phyloP scores from a whole-genome alignment of 805 yeast genomes.

The Kuraishia cidri region DNA sequence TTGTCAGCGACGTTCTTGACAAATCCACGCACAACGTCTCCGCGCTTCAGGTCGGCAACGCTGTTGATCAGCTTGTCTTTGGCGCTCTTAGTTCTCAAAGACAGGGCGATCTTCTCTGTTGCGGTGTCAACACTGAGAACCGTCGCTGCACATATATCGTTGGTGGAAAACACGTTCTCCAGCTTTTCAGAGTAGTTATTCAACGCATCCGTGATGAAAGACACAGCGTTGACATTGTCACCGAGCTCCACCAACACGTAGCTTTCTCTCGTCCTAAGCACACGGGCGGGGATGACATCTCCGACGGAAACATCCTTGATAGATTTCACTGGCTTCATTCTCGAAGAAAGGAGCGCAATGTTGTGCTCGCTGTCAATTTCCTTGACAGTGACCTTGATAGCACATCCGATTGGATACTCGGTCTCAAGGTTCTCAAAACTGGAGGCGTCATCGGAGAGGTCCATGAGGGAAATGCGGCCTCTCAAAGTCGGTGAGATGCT shows the following conservation, averaged over 20 bases:
- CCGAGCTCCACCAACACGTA: conserved; percentile 65
- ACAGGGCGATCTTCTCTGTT: conserved; percentile 48
- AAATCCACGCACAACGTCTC: conserved; percentile 75
- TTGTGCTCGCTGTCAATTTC: conserved; percentile 45
- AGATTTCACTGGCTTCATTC: conserved; percentile 28
- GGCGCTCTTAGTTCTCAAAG: conserved; percentile 47
- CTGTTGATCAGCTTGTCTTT: conserved; percentile 40
- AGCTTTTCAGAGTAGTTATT: conserved; percentile 53
- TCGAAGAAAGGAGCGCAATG: conserved; percentile 38
- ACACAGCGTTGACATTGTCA: conserved; percentile 48
- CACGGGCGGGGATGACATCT: conserved; percentile 48
- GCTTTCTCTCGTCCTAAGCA: conserved; percentile 47
- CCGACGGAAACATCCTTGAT: conserved; percentile 47
- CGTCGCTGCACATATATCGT: conserved; percentile 50
- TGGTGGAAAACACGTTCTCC: conserved; percentile 35
- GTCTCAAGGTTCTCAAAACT: conserved; percentile 38
- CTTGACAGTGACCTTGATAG: conserved; percentile 48
- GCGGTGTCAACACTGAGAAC: conserved; percentile 36
- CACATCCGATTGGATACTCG: conserved; percentile 66
- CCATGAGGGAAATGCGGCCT: conserved; percentile 60
- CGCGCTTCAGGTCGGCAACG: conserved; percentile 48
- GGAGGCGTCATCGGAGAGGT: conserved; percentile 47
- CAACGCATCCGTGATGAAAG: conserved; percentile 71
- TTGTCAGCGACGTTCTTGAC: conserved; percentile 65
- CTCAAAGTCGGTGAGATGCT: conserved; percentile 58